Conservation (phyloP, 768 basidiomycete species). For the Leucocoprinus birnbaumii region DNA sequence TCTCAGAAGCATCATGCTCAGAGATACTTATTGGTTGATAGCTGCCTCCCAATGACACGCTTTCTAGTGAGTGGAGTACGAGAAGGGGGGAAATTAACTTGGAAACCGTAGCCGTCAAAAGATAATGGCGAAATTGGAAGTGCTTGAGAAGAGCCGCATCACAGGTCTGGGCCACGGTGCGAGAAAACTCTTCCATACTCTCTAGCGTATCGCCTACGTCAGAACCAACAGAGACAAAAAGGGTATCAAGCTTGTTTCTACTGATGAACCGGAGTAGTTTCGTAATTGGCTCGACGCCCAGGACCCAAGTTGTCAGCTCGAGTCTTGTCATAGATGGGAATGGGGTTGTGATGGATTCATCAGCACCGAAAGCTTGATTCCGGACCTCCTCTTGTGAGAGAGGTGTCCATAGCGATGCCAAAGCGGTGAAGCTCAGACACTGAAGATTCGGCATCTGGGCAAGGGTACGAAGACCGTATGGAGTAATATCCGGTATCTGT, state of each 20-base stretch:
- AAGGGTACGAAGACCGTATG: neutral
- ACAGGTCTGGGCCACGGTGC: neutral
- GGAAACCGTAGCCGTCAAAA: neutral
- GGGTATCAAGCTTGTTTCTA: no score
- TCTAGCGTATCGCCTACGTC: neutral
- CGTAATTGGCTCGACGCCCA: neutral
- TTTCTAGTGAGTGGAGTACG: neutral
- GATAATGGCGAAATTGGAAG: neutral
- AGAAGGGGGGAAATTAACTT: neutral
- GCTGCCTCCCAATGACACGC: neutral
- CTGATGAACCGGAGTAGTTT: no score
- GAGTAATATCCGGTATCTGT: neutral
- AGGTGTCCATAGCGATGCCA: neutral
- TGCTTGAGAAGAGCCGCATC: neutral
- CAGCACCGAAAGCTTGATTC: no score
- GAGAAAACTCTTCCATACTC: neutral
- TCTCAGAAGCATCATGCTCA: neutral
- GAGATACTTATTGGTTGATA: neutral
- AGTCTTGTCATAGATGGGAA: neutral
- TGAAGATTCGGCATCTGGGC: neutral
- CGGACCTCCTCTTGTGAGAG: neutral
- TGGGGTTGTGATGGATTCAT: neutral
- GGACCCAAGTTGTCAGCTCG: neutral
- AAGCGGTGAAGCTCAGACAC: neutral
- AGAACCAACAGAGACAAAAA: no score